Evolutionary conservation across 768 basidiomycete species (phyloP).

Genomic region (Mycena floridula): DNA sequence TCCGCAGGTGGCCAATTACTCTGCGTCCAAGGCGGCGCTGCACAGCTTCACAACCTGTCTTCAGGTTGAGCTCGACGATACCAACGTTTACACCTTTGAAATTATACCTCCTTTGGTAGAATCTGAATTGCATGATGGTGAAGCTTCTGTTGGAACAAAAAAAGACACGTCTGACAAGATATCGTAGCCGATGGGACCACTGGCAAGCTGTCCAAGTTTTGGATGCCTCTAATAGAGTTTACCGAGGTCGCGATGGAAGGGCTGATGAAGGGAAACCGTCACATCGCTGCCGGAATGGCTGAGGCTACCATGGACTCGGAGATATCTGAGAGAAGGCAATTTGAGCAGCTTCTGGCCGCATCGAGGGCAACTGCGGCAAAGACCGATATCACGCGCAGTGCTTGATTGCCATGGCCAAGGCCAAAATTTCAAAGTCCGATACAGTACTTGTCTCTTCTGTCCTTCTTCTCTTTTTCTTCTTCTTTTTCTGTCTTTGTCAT

Average conservation of each 20-base stretch:
- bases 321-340: neutral
- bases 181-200: slow-evolving; percentile 47
- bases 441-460: too few species aligned
- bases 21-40: slow-evolving; percentile 52
- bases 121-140: slow-evolving; percentile 57
- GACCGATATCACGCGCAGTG: too few species aligned
- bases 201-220: slow-evolving; percentile 38
- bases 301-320: too few species aligned
- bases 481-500: slow-evolving; percentile 8
- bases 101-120: slow-evolving; percentile 59
- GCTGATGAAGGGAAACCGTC: slow-evolving; percentile 26
- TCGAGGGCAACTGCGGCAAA: too few species aligned
- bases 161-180: neutral
- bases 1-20: slow-evolving; percentile 41
- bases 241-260: slow-evolving; percentile 31
- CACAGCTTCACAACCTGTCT: slow-evolving; percentile 46
- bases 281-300: slow-evolving; percentile 20
- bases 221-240: slow-evolving; percentile 49
- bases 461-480: slow-evolving; percentile 24
- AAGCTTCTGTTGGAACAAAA: slow-evolving; percentile 9
- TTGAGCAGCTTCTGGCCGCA: too few species aligned
- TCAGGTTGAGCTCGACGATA: slow-evolving; percentile 37
- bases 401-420: too few species aligned
- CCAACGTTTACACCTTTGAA: slow-evolving; percentile 49
- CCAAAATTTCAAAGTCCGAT: too few species aligned